These are phyloP conservation scores for Vitis rupestris DNA, from an alignment of 164 flowering plant genomes.

Conservation along the genomic window DNA sequence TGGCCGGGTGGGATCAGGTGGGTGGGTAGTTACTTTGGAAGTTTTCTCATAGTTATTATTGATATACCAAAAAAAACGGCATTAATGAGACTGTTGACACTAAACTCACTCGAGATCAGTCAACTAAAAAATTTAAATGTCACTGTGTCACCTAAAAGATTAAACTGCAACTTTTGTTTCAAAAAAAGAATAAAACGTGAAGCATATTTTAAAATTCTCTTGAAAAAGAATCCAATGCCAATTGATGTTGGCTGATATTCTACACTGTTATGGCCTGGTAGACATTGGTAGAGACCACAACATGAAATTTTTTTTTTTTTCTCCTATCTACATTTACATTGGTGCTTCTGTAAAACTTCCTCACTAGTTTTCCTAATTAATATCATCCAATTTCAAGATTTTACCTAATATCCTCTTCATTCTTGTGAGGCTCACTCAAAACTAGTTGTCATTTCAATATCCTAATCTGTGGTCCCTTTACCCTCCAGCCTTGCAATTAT, in stretches of 20 bases:
- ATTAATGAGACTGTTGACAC: neutral
- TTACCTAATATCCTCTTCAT: neutral
- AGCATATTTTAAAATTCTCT: neutral
- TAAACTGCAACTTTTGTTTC: neutral
- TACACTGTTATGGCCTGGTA: neutral
- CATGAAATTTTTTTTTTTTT: too few relatives aligned
- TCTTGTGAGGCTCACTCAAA: neutral
- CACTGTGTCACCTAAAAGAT: too few relatives aligned
- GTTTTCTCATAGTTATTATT: too few relatives aligned
- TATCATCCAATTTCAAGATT: neutral
- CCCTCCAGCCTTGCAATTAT: neutral
- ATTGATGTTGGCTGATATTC: neutral
- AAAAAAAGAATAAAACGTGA: neutral
- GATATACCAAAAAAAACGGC: too few relatives aligned
- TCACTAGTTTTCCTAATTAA: neutral
- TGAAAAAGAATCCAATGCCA: neutral
- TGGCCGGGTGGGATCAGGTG: too few relatives aligned
- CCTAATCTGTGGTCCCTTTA: neutral
- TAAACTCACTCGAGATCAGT: neutral
- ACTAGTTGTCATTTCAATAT: neutral
- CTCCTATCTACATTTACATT: neutral
- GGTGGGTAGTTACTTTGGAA: too few relatives aligned
- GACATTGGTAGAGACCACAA: too few relatives aligned
- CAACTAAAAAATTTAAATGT: neutral
- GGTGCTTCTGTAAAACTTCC: neutral